Evolutionary conservation across 2,329 filamentous ascomycete species (phyloP).

Genomic region (Talaromyces sp.): DNA sequence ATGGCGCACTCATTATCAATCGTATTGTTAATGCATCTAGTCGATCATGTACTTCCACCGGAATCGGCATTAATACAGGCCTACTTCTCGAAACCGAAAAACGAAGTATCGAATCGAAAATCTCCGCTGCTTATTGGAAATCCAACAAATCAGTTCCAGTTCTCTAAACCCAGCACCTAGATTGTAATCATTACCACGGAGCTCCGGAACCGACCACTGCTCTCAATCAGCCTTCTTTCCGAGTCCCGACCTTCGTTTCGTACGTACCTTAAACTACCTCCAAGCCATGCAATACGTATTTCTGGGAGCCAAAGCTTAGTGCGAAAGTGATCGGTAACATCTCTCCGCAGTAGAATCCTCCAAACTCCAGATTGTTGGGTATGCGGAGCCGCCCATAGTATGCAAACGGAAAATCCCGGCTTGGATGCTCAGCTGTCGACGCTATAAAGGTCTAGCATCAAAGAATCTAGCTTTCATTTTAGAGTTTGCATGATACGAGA

Average conservation of each 20-base stretch:
- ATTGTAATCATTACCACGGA: neutral
- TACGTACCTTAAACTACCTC: neutral
- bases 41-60: neutral
- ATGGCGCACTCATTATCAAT: neutral
- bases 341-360: neutral
- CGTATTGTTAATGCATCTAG: neutral
- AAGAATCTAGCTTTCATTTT: no score
- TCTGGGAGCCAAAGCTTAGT: neutral
- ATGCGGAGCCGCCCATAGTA: neutral
- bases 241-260: neutral
- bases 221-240: neutral
- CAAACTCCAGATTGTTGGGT: conserved; percentile 1
- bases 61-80: neutral
- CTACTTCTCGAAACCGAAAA: neutral
- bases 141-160: neutral
- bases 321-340: neutral
- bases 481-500: neutral
- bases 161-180: neutral
- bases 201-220: neutral
- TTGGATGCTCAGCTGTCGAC: conserved; percentile 14
- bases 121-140: neutral
- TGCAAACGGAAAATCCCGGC: conserved; percentile 3
- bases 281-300: neutral
- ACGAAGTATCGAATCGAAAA: neutral
- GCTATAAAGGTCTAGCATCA: neutral